Conservation (phyloP, 1,139 yeast genomes). For the Arxiozyma slooffiae region DNA sequence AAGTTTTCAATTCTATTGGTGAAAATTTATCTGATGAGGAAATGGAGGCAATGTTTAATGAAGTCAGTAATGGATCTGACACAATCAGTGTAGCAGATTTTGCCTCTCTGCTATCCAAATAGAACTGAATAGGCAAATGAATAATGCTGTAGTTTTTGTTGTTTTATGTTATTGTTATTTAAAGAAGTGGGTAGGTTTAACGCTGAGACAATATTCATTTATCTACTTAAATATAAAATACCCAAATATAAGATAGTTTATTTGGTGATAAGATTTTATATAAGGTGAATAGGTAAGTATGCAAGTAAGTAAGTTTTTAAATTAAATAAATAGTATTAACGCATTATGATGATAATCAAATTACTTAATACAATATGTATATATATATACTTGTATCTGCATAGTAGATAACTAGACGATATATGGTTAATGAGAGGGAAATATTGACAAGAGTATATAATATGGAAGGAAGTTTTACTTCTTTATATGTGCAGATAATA, state of each 20-base stretch:
- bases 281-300: background rate
- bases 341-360: too few relatives aligned
- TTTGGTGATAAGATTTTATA: too few relatives aligned
- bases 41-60: slow-evolving; percentile 92
- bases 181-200: too few relatives aligned
- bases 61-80: slow-evolving; percentile 93
- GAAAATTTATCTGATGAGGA: slow-evolving; percentile 93
- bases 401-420: background rate
- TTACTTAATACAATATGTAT: background rate
- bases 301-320: too few relatives aligned
- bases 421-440: background rate
- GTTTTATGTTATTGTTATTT: background rate
- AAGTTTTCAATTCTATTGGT: slow-evolving; percentile 93
- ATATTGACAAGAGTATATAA: background rate
- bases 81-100: slow-evolving; percentile 94
- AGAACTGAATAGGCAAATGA: slow-evolving; percentile 4
- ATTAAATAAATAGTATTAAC: too few relatives aligned
- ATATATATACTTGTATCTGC: too few relatives aligned
- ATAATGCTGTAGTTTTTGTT: background rate
- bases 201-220: background rate
- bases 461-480: too few relatives aligned
- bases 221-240: too few relatives aligned
- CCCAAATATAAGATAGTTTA: too few relatives aligned
- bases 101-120: slow-evolving; percentile 58
- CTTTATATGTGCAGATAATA: background rate